Evolutionary conservation across 2,329 filamentous ascomycete genomes (phyloP).

Genomic region (Monosporascus ibericus): DNA sequence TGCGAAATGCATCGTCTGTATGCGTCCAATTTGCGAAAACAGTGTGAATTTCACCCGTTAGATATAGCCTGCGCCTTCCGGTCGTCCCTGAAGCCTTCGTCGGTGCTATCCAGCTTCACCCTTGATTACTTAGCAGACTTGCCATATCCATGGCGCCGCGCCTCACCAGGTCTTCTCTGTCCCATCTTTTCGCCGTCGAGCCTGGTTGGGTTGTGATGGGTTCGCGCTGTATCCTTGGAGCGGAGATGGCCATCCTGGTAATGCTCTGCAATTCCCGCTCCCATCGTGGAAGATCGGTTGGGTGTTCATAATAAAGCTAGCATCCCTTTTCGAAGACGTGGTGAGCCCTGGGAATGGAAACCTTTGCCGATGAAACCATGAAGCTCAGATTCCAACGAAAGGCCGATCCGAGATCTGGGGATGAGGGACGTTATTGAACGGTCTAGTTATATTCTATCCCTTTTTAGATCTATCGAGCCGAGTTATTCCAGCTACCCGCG

Average conservation of each 20-base stretch:
- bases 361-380: conserved; percentile 1
- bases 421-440: conserved; percentile 5
- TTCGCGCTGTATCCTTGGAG: too few relatives aligned
- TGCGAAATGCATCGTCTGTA: conserved; percentile 9
- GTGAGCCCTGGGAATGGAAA: conserved; percentile 2
- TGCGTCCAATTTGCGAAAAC: conserved; percentile 23
- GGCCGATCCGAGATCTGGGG: conserved; percentile 3
- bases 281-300: neutral
- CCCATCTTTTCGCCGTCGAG: neutral
- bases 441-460: too few relatives aligned
- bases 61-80: conserved; percentile 8
- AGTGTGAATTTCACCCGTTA: conserved; percentile 25
- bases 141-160: neutral
- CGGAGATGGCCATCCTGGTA: neutral
- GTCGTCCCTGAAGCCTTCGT: conserved; percentile 14
- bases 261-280: neutral
- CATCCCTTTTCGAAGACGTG: conserved; percentile 10
- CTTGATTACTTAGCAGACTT: too few relatives aligned
- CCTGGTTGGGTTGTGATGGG: neutral
- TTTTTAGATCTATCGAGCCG: conserved; percentile 7
- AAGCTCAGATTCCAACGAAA: conserved; percentile 16
- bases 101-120: too few relatives aligned
- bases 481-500: too few relatives aligned
- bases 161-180: neutral
- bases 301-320: neutral